Evolutionary conservation across 768 basidiomycete genomes (phyloP).

Genomic region (Amanita pallidorosea): DNA sequence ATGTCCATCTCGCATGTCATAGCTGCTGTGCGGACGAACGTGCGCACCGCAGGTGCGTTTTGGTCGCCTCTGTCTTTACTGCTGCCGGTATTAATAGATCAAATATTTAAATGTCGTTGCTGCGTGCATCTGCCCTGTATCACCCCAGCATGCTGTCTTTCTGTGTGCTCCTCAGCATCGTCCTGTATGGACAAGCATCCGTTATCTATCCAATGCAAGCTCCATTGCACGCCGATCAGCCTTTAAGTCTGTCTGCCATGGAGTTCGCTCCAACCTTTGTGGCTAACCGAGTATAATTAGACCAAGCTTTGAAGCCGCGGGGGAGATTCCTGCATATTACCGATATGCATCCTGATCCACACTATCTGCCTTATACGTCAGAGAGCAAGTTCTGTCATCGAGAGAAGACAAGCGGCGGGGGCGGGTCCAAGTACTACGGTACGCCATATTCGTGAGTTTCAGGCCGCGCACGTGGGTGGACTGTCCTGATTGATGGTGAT

Average conservation of each 20-base stretch:
- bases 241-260: not conserved
- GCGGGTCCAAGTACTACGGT: slow-evolving; percentile 53
- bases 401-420: slow-evolving; percentile 41
- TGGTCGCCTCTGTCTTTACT: not conserved
- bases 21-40: slow-evolving; percentile 7
- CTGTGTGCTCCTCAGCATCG: not conserved
- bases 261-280: not conserved
- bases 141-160: slow-evolving; percentile 16
- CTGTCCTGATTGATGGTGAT: not conserved
- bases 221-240: not conserved
- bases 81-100: not conserved
- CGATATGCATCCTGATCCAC: slow-evolving; percentile 75
- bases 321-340: slow-evolving; percentile 66
- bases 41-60: not conserved
- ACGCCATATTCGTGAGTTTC: slow-evolving; percentile 53
- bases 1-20: slow-evolving; percentile 9
- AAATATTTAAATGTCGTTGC: not conserved
- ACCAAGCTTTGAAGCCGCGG: slow-evolving; percentile 46
- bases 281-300: not conserved
- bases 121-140: slow-evolving; percentile 8
- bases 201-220: not conserved
- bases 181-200: not conserved
- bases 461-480: not conserved
- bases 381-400: slow-evolving; percentile 61
- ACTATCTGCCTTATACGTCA: slow-evolving; percentile 43